Evolutionary conservation across 306 rosid species (phyloP), one percentile per base, ranked within the genome.

Genomic region (Phaseolus lunatus): DNA sequence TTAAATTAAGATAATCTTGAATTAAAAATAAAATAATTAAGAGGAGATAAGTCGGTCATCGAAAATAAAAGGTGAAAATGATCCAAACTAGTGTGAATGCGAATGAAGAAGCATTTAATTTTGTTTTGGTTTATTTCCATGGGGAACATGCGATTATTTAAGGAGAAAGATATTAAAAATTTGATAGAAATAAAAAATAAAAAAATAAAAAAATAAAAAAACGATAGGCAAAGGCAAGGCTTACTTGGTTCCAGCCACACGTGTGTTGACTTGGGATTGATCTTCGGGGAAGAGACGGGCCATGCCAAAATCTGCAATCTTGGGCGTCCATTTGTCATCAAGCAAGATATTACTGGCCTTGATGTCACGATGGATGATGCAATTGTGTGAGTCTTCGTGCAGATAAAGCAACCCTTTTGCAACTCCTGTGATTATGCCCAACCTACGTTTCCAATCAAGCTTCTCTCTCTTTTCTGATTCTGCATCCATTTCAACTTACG

Each of bases 201-300:
- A 9, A 18, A 64, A 2, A 5, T n/a, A 19, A 18, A 7, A 52
- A 7, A n/a, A n/a, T n/a, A n/a, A n/a, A 1, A 18, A 50, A 53
- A 19, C 0, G 11, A 5, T 2, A 47, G 1, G 47, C 9, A 23
- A 14, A 41, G 0, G 8, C 9, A 13, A 12, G 49, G 31, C 47
- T 39, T 89, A 95, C 99, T 95, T 95, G 86, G 99, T 95, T 52
- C 99, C 99, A 13, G 98, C 97, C 19, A 91, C 96, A 7, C 98
- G 97, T 43, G 99, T 95, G 56, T 95, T 89, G 79, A 95, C 96
- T 5, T 91, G 98, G 1, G 87, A 88, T 79, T 95, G 91, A 79
- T 95, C 98, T 83, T 92, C 99, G 0, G 99, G 99, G 81, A 92
- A 95, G 84, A 95, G 98, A 29, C 98, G 99, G 0, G 99, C 99